These are phyloP conservation scores for Pseudogymnoascus sp. DNA, from an alignment of 2,329 filamentous ascomycete species.

Conservation along the genomic window DNA sequence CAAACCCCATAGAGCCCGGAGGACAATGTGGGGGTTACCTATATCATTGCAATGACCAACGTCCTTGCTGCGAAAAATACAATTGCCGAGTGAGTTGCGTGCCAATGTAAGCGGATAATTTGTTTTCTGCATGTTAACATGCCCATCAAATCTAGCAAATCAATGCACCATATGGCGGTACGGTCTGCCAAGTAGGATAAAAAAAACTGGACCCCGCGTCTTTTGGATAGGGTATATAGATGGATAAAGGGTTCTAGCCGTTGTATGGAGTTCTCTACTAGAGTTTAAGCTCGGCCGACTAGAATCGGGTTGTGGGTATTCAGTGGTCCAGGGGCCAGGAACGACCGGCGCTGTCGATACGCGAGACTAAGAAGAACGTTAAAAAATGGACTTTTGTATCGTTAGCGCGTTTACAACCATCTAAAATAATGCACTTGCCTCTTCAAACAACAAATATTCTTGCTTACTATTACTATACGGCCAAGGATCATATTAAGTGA, in stretches of 20 bases:
- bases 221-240: background rate
- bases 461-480: background rate
- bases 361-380: background rate
- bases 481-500: background rate
- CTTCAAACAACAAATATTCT: background rate
- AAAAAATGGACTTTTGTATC: constrained; percentile 1
- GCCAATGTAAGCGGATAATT: too few species aligned
- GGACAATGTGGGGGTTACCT: background rate
- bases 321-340: background rate
- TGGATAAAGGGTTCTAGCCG: too few species aligned
- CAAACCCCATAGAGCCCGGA: background rate
- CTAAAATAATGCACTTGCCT: background rate
- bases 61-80: too few species aligned
- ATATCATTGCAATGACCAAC: too few species aligned
- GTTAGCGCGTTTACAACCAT: background rate
- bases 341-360: background rate
- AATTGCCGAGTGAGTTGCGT: too few species aligned
- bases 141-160: too few species aligned
- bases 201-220: background rate
- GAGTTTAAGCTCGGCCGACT: background rate
- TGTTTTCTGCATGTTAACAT: too few species aligned
- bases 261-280: background rate
- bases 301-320: too few species aligned
- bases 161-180: too few species aligned
- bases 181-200: background rate